These are phyloP conservation scores for Chrysoporthe austroafricana DNA, from an alignment of 2,329 filamentous ascomycete genomes.

Conservation along the genomic window DNA sequence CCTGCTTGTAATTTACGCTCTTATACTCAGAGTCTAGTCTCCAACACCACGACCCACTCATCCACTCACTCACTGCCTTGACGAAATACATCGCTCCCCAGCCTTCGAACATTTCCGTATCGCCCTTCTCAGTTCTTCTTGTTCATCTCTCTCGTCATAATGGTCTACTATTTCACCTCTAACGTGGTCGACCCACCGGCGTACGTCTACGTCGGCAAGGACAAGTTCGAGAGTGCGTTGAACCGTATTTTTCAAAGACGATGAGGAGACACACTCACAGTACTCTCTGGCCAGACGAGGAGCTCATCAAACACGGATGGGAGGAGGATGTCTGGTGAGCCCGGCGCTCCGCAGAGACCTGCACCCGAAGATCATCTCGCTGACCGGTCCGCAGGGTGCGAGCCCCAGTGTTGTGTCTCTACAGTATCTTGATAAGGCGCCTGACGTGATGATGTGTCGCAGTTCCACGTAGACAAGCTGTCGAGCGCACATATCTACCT, in stretches of 20 bases:
- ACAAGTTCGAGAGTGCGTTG: constrained; percentile 93
- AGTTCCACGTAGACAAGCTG: constrained; percentile 98
- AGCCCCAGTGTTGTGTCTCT: constrained; percentile 9
- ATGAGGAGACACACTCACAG: constrained; percentile 26
- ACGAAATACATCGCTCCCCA: neutral
- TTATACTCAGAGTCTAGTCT: neutral
- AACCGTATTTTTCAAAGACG: constrained; percentile 19
- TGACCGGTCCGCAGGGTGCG: constrained; percentile 38
- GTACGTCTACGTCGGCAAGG: constrained; percentile 95
- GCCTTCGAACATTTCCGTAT: neutral
- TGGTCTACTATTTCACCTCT: constrained; percentile 98
- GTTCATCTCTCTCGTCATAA: constrained; percentile 39
- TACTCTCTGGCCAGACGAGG: constrained; percentile 71
- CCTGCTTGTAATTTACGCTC: neutral
- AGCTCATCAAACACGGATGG: constrained; percentile 91
- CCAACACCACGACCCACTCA: neutral
- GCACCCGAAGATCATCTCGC: neutral
- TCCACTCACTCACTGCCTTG: neutral
- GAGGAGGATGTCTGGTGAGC: constrained; percentile 92
- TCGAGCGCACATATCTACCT: constrained; percentile 97
- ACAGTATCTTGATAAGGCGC: neutral
- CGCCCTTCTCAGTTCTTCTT: neutral
- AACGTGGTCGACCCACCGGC: constrained; percentile 80
- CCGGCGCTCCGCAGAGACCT: neutral
- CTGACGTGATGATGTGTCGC: constrained; percentile 22